Evolutionary conservation across 805 yeast genomes (phyloP).

Genomic region (Lipomyces yamadae): DNA sequence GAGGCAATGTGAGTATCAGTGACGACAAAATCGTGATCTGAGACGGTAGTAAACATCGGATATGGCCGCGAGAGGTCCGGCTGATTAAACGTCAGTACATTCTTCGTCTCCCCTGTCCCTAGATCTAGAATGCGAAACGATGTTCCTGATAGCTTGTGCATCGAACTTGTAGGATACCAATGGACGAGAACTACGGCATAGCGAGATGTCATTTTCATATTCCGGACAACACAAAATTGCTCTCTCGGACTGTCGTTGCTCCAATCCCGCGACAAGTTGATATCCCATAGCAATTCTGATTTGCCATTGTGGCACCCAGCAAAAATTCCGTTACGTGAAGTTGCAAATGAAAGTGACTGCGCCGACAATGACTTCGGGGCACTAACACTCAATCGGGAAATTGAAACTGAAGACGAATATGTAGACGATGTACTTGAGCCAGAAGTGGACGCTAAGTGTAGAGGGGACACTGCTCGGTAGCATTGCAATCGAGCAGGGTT

Average conservation of each 20-base stretch:
- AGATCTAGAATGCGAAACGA: constrained; percentile 24
- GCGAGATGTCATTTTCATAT: constrained; percentile 22
- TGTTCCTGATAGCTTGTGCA: constrained; percentile 27
- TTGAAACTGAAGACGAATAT: neutral
- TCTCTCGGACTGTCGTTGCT: constrained; percentile 12
- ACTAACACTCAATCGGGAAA: neutral
- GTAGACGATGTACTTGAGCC: neutral
- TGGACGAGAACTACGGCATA: constrained; percentile 23
- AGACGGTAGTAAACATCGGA: constrained; percentile 18
- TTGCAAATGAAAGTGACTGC: neutral
- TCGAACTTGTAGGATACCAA: constrained; percentile 29
- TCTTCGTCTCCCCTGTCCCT: constrained; percentile 18
- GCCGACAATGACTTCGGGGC: neutral
- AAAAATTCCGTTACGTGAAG: neutral
- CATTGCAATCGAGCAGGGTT: constrained; percentile 27
- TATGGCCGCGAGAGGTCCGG: neutral
- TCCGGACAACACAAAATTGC: constrained; percentile 26
- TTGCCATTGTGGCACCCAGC: constrained; percentile 9
- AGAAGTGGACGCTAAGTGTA: neutral
- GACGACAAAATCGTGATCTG: constrained; percentile 19
- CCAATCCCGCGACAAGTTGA: constrained; percentile 25
- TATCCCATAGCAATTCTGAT: constrained; percentile 20
- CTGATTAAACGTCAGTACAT: constrained; percentile 10
- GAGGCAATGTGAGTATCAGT: constrained; percentile 28
- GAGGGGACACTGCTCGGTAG: constrained; percentile 10